Evolutionary conservation across 1,284 basidiomycete genomes (phyloP).

Genomic region (Marasmius oreades): DNA sequence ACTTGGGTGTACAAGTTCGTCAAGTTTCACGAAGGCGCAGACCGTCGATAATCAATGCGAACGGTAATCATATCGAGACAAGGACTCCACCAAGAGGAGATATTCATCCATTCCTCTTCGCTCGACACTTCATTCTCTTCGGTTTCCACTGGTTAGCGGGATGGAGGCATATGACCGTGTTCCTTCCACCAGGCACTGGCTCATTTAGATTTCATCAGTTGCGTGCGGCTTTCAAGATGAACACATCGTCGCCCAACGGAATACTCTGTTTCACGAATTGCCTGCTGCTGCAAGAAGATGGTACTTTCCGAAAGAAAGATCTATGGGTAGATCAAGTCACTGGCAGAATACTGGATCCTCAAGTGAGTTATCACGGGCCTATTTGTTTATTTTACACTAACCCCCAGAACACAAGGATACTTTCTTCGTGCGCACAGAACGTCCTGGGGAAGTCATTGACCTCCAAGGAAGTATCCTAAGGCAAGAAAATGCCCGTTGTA

Average conservation of each 20-base stretch:
- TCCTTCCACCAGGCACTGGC: not conserved
- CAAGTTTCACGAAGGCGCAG: too few relatives aligned
- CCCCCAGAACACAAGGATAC: constrained; percentile 43
- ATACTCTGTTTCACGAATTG: constrained; percentile 86
- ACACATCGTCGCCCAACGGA: constrained; percentile 48
- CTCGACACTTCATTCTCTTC: not conserved
- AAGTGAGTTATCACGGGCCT: constrained; percentile 38
- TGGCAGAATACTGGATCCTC: constrained; percentile 70
- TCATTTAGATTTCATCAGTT: not conserved
- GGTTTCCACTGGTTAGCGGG: not conserved
- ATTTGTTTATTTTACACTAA: not conserved
- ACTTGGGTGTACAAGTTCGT: too few relatives aligned
- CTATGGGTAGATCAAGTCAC: constrained; percentile 73
- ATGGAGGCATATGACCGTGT: not conserved
- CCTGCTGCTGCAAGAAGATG: constrained; percentile 71
- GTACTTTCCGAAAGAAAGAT: constrained; percentile 63
- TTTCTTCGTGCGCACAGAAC: constrained; percentile 59
- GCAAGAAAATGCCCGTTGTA: constrained; percentile 27
- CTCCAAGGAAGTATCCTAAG: constrained; percentile 72
- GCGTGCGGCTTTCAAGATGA: not conserved
- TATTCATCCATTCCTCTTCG: too few relatives aligned
- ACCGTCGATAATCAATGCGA: too few relatives aligned
- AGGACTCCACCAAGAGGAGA: too few relatives aligned
- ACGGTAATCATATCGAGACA: too few relatives aligned
- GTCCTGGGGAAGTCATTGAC: constrained; percentile 63